Conservation (phyloP, 2,329 filamentous ascomycete genomes). For the Ilyonectria destructans region DNA sequence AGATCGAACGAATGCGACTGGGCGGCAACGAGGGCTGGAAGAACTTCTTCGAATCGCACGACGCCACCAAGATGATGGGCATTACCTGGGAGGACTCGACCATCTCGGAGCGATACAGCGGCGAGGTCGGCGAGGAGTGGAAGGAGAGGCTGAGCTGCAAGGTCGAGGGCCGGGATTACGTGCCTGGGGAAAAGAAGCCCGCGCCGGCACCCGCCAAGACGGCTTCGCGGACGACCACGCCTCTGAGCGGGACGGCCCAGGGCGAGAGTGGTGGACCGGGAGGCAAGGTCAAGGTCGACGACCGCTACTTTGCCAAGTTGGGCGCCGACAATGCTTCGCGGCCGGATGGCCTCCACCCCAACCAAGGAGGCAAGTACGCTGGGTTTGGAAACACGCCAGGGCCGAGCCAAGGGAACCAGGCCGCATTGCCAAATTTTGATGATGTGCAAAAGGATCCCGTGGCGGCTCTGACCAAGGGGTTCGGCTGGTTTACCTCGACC, state of each 20-base stretch:
- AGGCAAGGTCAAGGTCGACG: constrained; percentile 78
- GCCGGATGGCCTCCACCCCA: constrained; percentile 83
- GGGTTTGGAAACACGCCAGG: constrained; percentile 89
- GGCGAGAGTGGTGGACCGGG: constrained; percentile 58
- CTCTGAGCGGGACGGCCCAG: constrained; percentile 58
- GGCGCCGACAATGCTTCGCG: constrained; percentile 87
- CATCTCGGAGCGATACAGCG: constrained; percentile 91
- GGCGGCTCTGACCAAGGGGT: constrained; percentile 89
- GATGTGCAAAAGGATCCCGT: constrained; percentile 94
- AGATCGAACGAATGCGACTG: constrained; percentile 93
- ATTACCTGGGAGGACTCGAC: constrained; percentile 88
- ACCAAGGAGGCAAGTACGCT: constrained; percentile 91
- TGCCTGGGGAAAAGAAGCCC: constrained; percentile 77
- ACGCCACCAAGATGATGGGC: constrained; percentile 77
- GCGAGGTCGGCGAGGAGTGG: constrained; percentile 93
- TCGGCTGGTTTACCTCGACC: constrained; percentile 93
- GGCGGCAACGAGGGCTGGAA: constrained; percentile 93
- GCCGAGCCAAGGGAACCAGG: constrained; percentile 62
- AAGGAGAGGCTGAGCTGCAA: constrained; percentile 91
- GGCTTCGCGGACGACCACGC: constrained; percentile 59
- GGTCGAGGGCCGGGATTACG: constrained; percentile 90
- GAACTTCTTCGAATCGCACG: constrained; percentile 85
- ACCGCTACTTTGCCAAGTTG: constrained; percentile 90
- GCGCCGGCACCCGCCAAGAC: constrained; percentile 52
- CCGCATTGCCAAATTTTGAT: constrained; percentile 78